Conservation (phyloP, 495 filamentous ascomycete species). For the Gamarada debralockiae region DNA sequence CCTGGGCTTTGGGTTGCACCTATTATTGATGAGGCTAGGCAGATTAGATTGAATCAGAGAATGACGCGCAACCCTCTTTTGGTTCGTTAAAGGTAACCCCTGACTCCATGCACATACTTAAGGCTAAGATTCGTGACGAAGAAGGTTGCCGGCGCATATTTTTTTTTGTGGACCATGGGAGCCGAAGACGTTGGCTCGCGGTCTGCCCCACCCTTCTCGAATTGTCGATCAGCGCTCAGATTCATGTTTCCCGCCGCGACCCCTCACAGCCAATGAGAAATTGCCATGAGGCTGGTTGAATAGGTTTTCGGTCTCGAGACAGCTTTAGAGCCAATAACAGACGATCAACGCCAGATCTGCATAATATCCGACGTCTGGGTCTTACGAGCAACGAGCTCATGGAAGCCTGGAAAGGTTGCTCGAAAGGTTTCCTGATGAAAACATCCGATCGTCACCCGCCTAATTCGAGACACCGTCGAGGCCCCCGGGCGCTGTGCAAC, state of each 20-base stretch:
- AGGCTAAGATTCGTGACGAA: too few relatives aligned
- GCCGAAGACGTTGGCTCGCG: not conserved
- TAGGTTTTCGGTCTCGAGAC: too few relatives aligned
- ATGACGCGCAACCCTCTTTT: conserved; percentile 18
- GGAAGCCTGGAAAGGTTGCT: not conserved
- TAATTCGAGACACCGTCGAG: conserved; percentile 8
- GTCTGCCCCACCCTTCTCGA: too few relatives aligned
- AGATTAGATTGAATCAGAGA: conserved; percentile 6
- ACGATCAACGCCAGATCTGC: not conserved
- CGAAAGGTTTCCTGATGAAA: conserved; percentile 2
- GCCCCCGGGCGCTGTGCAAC: too few relatives aligned
- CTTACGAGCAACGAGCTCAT: not conserved
- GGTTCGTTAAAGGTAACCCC: not conserved
- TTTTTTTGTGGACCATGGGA: not conserved
- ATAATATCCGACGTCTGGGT: conserved; percentile 17
- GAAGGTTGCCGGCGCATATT: conserved; percentile 9
- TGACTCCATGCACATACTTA: not conserved
- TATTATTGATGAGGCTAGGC: not conserved
- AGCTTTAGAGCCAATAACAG: too few relatives aligned
- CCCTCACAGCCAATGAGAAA: not conserved
- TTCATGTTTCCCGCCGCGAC: too few relatives aligned
- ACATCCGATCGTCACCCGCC: conserved; percentile 14
- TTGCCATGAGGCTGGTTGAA: too few relatives aligned
- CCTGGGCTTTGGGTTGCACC: conserved; percentile 1
- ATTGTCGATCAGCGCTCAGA: too few relatives aligned